Evolutionary conservation across 164 flowering plant species (phyloP).

Genomic region (Vitis labrusca): DNA sequence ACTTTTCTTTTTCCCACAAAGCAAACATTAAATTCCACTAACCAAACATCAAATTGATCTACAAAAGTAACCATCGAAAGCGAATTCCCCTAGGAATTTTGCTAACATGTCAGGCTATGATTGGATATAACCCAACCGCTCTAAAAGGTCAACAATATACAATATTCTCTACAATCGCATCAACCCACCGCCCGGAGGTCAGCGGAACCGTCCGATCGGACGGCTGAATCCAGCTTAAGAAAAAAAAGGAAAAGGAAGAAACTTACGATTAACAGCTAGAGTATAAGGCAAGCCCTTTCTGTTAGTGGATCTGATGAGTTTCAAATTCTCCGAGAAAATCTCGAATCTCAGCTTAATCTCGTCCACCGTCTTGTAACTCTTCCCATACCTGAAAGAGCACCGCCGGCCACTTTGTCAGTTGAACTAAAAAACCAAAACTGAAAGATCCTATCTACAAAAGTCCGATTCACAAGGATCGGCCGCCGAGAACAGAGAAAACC

Average conservation of each 20-base stretch:
- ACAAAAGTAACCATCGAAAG: too few species aligned
- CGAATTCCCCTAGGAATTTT: too few species aligned
- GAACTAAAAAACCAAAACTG: too few species aligned
- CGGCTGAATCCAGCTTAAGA: too few species aligned
- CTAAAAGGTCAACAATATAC: too few species aligned
- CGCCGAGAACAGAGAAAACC: background rate
- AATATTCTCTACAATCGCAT: too few species aligned
- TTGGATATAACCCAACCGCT: too few species aligned
- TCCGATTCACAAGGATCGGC: background rate
- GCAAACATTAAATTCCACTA: background rate
- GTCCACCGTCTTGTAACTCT: conserved; percentile 62
- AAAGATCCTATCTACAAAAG: background rate
- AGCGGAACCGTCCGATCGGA: too few species aligned
- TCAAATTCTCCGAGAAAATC: conserved; percentile 67
- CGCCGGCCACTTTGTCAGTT: background rate
- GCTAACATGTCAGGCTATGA: too few species aligned
- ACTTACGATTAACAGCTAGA: conserved; percentile 72
- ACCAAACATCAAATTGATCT: background rate
- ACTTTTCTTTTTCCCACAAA: background rate
- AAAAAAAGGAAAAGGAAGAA: background rate
- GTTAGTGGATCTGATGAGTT: conserved; percentile 69
- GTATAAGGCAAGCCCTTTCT: conserved; percentile 59
- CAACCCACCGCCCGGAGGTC: too few species aligned
- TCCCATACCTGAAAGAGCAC: conserved; percentile 52
- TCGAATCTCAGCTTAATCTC: conserved; percentile 68